Conservation (phyloP, 805 yeast species). For the Kluyveromyces wickerhamii region DNA sequence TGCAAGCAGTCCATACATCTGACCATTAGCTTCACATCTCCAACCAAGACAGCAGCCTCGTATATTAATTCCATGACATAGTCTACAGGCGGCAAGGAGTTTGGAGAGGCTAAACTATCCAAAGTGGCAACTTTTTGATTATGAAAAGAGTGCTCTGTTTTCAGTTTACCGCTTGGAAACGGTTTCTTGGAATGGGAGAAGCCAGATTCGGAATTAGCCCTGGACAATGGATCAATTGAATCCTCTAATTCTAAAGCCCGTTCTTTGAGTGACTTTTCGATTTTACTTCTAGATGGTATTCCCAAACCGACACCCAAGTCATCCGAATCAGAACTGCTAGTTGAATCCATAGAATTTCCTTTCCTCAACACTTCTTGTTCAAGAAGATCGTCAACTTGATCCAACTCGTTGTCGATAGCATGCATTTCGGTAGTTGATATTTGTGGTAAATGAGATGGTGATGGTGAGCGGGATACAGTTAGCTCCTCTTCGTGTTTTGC, state of each 20-base stretch:
- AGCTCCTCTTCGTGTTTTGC: background rate
- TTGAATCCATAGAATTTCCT: constrained; percentile 1
- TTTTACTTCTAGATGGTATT: constrained; percentile 21
- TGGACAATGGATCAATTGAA: constrained; percentile 25
- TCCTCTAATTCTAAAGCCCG: constrained; percentile 21
- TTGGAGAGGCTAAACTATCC: constrained; percentile 49
- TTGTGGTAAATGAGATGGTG: background rate
- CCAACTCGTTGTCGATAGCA: constrained; percentile 2
- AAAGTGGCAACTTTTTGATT: constrained; percentile 36
- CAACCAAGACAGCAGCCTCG: constrained; percentile 52
- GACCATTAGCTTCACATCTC: constrained; percentile 54
- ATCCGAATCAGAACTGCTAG: constrained; percentile 19
- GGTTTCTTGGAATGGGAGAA: constrained; percentile 1
- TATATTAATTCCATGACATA: constrained; percentile 49
- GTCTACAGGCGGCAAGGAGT: constrained; percentile 48
- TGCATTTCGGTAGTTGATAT: background rate
- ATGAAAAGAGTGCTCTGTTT: constrained; percentile 7
- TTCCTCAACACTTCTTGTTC: background rate
- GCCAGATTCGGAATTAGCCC: constrained; percentile 7
- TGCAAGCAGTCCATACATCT: constrained; percentile 28
- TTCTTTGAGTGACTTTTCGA: constrained; percentile 17
- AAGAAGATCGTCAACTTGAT: background rate
- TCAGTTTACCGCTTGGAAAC: constrained; percentile 4
- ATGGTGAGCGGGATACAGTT: background rate
- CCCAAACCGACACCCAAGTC: constrained; percentile 22